Conservation (phyloP, 192 early-diverging fungal species). For the Glomus cerebriforme region DNA sequence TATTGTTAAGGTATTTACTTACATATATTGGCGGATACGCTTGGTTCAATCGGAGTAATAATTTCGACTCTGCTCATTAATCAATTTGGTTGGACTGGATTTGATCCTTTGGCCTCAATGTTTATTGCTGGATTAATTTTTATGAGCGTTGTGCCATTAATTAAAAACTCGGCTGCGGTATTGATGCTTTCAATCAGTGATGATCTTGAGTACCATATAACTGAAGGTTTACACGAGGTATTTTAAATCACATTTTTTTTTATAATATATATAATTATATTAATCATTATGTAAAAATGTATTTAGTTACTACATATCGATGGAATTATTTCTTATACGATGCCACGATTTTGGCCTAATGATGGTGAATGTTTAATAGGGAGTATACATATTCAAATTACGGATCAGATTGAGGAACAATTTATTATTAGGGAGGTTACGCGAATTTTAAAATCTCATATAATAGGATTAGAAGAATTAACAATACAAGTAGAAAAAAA, state of each 20-base stretch:
- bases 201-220: constrained; percentile 41
- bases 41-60: constrained; percentile 95
- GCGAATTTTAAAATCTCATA: constrained; percentile 45
- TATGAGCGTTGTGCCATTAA: constrained; percentile 80
- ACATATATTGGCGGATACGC: constrained; percentile 91
- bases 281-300: neutral
- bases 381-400: constrained; percentile 52
- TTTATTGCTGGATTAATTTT: constrained; percentile 89
- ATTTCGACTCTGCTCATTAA: constrained; percentile 89
- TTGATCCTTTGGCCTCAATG: constrained; percentile 93
- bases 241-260: neutral
- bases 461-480: constrained; percentile 53
- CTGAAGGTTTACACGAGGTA: constrained; percentile 51
- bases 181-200: constrained; percentile 55
- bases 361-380: constrained; percentile 54
- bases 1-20: constrained; percentile 78
- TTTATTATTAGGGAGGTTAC: constrained; percentile 32
- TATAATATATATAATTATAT: neutral
- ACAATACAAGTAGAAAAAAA: constrained; percentile 55
- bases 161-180: constrained; percentile 65
- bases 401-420: constrained; percentile 29
- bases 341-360: constrained; percentile 62
- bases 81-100: constrained; percentile 91
- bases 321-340: constrained; percentile 44
- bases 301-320: constrained; percentile 28